phyloP scores from a whole-genome alignment of 768 basidiomycete genomes.

The Mycena amicta region DNA sequence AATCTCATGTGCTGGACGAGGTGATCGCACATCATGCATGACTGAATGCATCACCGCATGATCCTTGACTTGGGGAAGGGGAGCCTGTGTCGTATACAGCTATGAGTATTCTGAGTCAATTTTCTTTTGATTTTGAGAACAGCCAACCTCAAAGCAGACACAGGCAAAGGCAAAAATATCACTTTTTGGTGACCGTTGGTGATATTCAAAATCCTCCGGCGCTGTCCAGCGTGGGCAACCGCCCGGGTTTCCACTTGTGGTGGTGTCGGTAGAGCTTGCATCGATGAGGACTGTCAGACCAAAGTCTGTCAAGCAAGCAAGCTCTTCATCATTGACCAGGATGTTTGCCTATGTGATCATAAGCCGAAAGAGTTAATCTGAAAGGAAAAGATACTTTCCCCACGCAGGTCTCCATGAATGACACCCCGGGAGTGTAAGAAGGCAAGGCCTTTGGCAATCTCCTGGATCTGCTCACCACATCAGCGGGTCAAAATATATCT shows the following conservation, averaged over 20 bases:
- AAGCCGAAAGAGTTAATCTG: not conserved
- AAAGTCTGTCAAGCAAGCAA: conserved; percentile 1
- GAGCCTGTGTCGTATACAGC: not conserved
- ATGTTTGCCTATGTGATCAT: conserved; percentile 4
- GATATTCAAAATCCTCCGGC: not conserved
- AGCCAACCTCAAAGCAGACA: conserved; percentile 1
- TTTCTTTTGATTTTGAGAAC: not conserved
- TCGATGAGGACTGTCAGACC: not conserved
- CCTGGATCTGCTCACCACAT: not conserved
- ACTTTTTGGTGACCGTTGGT: not conserved
- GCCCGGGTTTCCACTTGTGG: not conserved
- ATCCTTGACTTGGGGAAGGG: not conserved
- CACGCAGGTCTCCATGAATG: conserved; percentile 7
- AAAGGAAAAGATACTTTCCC: not conserved
- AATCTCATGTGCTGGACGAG: not conserved
- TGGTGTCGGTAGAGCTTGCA: not conserved
- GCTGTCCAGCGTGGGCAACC: conserved; percentile 1
- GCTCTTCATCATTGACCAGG: not conserved
- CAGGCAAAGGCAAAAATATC: conserved; percentile 8
- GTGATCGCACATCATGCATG: not conserved
- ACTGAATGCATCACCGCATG: not conserved
- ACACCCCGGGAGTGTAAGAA: not conserved
- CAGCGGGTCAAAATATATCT: not conserved
- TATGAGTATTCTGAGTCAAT: not conserved
- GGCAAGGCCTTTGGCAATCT: not conserved